Evolutionary conservation across 441 rosid species (phyloP), one percentile per base, ranked within the genome.

Genomic region (Biscutella laevigata): DNA sequence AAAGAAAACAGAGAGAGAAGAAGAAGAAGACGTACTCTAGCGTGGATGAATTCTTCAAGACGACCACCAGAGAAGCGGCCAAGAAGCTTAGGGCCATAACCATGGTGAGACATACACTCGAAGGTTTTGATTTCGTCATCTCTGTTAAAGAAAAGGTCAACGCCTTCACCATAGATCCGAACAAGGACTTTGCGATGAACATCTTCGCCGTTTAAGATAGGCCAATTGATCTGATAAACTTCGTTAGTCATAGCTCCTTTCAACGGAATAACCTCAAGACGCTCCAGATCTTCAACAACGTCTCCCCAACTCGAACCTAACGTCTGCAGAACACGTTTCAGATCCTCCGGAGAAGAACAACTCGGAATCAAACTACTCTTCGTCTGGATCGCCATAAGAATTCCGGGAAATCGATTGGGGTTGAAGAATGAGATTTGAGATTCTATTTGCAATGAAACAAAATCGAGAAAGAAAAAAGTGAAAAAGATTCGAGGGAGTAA

Each of bases 1-100:
- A 15, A 11, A 10, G 1, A 1, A 19, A n/a, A n/a, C 4, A 21
- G 1, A 22, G 10, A 22, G 2, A 8, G 17, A 32, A 7, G 17
- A 6, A 15, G 10, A 47, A 24, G 43, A 29, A 35, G 6, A 50
- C 68, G 30, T 77, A 83, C 90, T 72, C 77, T 73, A 1, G 84
- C 90, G 61, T 83, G 82, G 42, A 83, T 80, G 60, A 83, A 83
- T 59, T 83, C 86, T 71, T 83, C 90, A 32, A 83, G 73, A 26
- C 90, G 72, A 32, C 90, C 90, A 53, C 70, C 75, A 0, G 71
- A 4, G 45, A 83, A 80, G 3, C 83, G 71, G 4, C 84, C 83
- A 15, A 83, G 86, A 57, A 83, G 81, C 64, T 73, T 78, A 4
- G 90, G 90, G 3, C 90, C 90, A 43, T 78, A 76, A 13, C 90